Percentiles rank a stretch among this genome's conserved stretches.
Evolutionary conservation across 2,329 filamentous ascomycete genomes (phyloP).

Genomic region (Monosporascus sp.): DNA sequence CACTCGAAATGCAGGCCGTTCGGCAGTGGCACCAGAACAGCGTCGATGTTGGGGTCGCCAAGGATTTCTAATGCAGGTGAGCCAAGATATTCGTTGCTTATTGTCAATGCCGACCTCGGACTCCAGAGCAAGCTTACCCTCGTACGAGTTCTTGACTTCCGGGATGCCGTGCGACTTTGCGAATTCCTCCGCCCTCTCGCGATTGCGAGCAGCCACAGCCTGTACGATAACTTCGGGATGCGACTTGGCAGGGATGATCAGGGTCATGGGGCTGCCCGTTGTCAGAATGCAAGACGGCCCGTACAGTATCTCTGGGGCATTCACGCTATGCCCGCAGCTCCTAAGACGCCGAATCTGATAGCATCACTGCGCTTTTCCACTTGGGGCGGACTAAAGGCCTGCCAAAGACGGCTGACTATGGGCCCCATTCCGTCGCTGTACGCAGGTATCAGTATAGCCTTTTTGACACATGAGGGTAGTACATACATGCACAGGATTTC

Average conservation of each 20-base stretch:
- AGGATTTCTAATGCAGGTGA: slow-evolving; percentile 16
- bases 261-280: slow-evolving; percentile 21
- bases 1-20: slow-evolving; percentile 28
- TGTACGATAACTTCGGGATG: not conserved
- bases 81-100: slow-evolving; percentile 32
- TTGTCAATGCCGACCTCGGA: slow-evolving; percentile 15
- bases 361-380: slow-evolving; percentile 13
- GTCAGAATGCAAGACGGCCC: too few relatives aligned
- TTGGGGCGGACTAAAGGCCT: not conserved
- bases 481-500: too few relatives aligned
- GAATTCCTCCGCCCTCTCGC: not conserved
- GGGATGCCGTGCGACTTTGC: not conserved
- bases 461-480: too few relatives aligned
- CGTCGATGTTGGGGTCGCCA: slow-evolving; percentile 29
- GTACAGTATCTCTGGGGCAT: too few relatives aligned
- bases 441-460: too few relatives aligned
- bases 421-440: too few relatives aligned
- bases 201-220: not conserved
- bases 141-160: not conserved
- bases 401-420: not conserved
- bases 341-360: slow-evolving; percentile 33
- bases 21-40: slow-evolving; percentile 37
- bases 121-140: not conserved
- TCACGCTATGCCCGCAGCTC: too few relatives aligned
- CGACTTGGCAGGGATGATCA: slow-evolving; percentile 25